Conservation (phyloP, 1,139 yeast genomes). For the Taphrina pruni region DNA sequence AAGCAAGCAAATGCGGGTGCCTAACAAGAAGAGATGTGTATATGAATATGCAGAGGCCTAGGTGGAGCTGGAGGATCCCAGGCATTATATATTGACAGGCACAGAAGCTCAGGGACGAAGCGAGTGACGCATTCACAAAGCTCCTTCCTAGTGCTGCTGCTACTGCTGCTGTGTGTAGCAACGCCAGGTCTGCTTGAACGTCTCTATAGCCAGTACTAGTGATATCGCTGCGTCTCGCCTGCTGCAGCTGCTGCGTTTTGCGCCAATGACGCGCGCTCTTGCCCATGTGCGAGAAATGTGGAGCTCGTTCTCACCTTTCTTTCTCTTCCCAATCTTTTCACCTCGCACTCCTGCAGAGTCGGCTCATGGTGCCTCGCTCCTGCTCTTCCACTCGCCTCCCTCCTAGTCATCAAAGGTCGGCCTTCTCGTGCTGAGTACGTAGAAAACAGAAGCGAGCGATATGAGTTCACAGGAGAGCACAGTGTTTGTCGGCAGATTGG, state of each 20-base stretch:
- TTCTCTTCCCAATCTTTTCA: constrained; percentile 18
- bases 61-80: no score
- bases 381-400: no score
- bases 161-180: no score
- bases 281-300: constrained; percentile 16
- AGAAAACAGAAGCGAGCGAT: neutral
- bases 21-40: no score
- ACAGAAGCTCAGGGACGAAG: no score
- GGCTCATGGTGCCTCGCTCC: neutral
- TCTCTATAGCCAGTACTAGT: neutral
- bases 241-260: neutral
- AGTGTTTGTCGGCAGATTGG: constrained; percentile 91
- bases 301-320: constrained; percentile 17
- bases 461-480: constrained; percentile 58
- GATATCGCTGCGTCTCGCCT: no score
- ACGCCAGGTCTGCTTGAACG: neutral
- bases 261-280: constrained; percentile 22
- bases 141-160: no score
- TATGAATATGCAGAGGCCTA: no score
- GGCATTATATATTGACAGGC: no score
- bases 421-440: neutral
- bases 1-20: no score
- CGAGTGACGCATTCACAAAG: no score
- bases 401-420: no score
- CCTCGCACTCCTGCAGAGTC: constrained; percentile 9